A percentile compares a stretch with the other conserved stretches of the same genome.
Evolutionary conservation across 2,329 filamentous ascomycete genomes (phyloP).

Genomic region (Mycocentrospora acerina): DNA sequence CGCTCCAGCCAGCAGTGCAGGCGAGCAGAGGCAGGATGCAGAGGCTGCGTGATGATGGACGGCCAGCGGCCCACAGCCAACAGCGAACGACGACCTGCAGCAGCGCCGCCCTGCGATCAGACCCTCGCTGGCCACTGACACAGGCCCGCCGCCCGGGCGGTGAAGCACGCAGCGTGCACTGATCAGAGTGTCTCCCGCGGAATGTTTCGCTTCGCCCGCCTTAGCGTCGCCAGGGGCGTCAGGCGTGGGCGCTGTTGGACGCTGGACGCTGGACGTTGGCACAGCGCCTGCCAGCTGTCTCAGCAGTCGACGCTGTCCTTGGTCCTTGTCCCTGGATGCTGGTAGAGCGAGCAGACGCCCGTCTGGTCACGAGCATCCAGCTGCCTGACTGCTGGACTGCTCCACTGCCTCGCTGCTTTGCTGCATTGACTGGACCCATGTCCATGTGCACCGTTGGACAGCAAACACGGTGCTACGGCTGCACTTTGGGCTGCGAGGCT

Average conservation of each 20-base stretch:
- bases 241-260: no score
- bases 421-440: no score
- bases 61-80: slow-evolving; percentile 21
- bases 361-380: no score
- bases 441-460: no score
- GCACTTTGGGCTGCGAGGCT: no score
- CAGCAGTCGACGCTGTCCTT: no score
- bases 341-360: no score
- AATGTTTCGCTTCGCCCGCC: slow-evolving; percentile 12
- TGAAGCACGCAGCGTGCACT: slow-evolving; percentile 28
- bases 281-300: slow-evolving; percentile 31
- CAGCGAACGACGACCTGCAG: slow-evolving; percentile 27
- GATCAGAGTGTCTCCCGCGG: slow-evolving; percentile 22
- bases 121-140: slow-evolving; percentile 27
- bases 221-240: slow-evolving; percentile 27
- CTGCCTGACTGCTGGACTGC: no score
- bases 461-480: no score
- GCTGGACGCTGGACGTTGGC: no score
- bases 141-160: slow-evolving; percentile 34
- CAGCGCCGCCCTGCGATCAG: slow-evolving; percentile 21
- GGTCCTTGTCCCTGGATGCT: no score
- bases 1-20: slow-evolving; percentile 34
- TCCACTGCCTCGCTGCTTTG: no score
- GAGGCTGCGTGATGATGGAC: slow-evolving; percentile 16
- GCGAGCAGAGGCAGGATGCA: slow-evolving; percentile 2